Conservation (phyloP, 208 protist genomes). For the Lotmaria passim region DNA sequence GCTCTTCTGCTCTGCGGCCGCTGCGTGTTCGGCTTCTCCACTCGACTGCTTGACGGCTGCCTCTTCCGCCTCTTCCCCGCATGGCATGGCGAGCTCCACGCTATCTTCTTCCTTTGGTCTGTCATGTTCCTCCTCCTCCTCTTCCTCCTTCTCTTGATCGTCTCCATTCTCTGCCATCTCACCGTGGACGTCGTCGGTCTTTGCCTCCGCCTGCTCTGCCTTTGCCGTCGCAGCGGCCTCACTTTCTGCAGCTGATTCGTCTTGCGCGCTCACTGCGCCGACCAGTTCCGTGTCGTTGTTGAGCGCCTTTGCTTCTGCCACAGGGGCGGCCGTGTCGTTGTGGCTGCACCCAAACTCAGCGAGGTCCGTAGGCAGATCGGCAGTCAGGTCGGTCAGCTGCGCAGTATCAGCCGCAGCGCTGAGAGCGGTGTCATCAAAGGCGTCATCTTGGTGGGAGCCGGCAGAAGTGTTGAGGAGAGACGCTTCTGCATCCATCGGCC, state of each 20-base stretch:
- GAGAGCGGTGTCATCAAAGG: not conserved
- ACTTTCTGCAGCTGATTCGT: no score
- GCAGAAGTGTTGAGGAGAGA: conserved; percentile 1
- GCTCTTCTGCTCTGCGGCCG: not conserved
- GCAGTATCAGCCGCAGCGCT: no score
- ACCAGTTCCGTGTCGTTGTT: no score
- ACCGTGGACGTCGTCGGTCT: no score
- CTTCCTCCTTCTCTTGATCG: not conserved
- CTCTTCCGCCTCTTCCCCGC: not conserved
- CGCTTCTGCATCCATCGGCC: not conserved
- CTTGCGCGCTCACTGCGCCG: no score
- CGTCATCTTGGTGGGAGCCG: not conserved
- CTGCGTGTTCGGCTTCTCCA: not conserved
- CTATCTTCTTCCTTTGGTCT: not conserved
- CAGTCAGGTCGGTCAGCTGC: no score
- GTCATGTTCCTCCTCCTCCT: not conserved
- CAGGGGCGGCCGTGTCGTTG: no score
- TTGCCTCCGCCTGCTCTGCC: no score
- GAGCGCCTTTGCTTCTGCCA: no score
- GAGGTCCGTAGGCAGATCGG: no score
- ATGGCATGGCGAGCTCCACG: not conserved
- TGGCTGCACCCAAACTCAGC: no score
- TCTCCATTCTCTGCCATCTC: not conserved
- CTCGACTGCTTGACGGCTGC: not conserved
- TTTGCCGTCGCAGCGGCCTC: no score